Evolutionary conservation across 495 filamentous ascomycete genomes (phyloP), one percentile per base, ranked within the genome.

Genomic region (Cenococcum geophilum): DNA sequence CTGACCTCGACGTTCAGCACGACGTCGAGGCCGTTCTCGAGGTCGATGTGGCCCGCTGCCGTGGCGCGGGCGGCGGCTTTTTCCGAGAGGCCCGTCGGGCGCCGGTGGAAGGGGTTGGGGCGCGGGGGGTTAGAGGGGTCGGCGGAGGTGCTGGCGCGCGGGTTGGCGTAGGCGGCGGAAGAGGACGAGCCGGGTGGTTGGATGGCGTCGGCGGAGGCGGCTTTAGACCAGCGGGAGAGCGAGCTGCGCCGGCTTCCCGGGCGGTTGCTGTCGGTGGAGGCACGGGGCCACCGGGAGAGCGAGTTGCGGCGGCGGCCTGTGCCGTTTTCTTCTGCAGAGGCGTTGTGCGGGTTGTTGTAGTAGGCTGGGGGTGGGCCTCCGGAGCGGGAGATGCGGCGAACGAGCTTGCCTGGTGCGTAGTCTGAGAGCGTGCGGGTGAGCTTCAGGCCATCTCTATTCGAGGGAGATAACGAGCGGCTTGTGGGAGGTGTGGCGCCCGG

Each of bases 1-100:
- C 83, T 88, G 64, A 97, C 82, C 75, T 98, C 93, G 66, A 93
- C 82, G 65, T 95, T 92, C 27, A 98, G 72, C 10, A 80, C 85
- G 27, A 98, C 83, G 55, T 96, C 90, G 22, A 98, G 77, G 1
- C 89, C 91, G 45, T 85, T 85, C 62, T 89, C 77, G 0, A 95
- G 78, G 63, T 95, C 81, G 66, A 92, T 75, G 22, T 74, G 71
- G 16, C 20, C 47, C 25, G 45, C 67, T 21, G 66, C 58, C 18
- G 52, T 40, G 40, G 74, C 74, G 3, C 73, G 75, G 10, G 72
- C 65, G 5, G 72, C 66, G 27, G 84, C 79, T 71, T 86, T 89
- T 14, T 78, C 74, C 47, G 80, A 82, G 6, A 90, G 74, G 20
- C 83, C 82, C 0, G 88, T 92, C 16, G 89, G 86, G 18, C 85